Percentiles rank a stretch among this genome's conserved stretches.
Evolutionary conservation across 345 rosid genomes (phyloP).

Genomic region (Barbarea vulgaris): DNA sequence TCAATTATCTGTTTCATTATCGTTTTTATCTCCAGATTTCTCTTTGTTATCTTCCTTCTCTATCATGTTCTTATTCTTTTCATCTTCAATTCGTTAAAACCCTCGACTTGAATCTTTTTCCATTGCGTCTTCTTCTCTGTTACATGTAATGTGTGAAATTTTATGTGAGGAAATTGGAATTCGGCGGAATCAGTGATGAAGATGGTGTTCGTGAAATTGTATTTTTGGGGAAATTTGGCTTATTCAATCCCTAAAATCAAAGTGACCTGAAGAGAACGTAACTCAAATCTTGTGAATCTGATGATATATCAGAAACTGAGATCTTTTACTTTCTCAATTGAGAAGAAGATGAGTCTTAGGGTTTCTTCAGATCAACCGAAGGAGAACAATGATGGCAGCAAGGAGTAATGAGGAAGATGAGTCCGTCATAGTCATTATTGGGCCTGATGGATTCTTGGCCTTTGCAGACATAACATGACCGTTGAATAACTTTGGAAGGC

Average conservation of each 20-base stretch:
- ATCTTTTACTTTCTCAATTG: slow-evolving; percentile 67
- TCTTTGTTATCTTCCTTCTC: not conserved
- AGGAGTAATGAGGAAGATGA: slow-evolving; percentile 33
- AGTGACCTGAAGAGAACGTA: slow-evolving; percentile 39
- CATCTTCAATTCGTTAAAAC: slow-evolving; percentile 57
- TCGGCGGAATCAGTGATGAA: too few relatives aligned
- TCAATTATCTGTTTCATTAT: slow-evolving; percentile 28
- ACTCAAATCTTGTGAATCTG: slow-evolving; percentile 44
- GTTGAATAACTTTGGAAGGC: too few relatives aligned
- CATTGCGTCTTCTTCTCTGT: slow-evolving; percentile 44
- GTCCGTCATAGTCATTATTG: not conserved
- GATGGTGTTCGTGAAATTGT: slow-evolving; percentile 63
- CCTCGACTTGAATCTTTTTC: slow-evolving; percentile 51
- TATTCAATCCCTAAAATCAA: slow-evolving; percentile 71
- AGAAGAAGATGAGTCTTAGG: slow-evolving; percentile 49
- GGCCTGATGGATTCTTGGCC: too few relatives aligned
- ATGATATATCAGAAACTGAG: slow-evolving; percentile 57
- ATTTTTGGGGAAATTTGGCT: slow-evolving; percentile 72
- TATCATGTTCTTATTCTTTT: not conserved
- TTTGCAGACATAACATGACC: too few relatives aligned
- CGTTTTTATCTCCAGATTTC: slow-evolving; percentile 39
- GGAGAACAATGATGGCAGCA: slow-evolving; percentile 33
- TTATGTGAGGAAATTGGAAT: too few relatives aligned
- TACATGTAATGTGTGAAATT: too few relatives aligned
- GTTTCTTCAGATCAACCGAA: slow-evolving; percentile 24